Conservation (phyloP, 139 green algal genomes). For the Nannochloris sp. region DNA sequence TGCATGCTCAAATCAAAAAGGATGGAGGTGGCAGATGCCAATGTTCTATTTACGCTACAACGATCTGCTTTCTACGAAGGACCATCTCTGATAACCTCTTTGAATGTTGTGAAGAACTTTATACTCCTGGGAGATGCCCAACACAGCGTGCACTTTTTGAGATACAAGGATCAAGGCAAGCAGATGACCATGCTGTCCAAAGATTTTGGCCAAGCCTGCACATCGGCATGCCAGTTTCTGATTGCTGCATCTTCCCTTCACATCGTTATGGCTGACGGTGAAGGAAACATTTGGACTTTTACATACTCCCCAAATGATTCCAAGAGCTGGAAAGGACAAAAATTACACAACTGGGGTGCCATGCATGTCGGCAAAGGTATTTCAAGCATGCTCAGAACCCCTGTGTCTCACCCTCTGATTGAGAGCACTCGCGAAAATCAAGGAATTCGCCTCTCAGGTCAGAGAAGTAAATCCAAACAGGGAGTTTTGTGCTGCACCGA, state of each 20-base stretch:
- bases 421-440: no score
- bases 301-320: constrained; percentile 36
- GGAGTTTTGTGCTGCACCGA: constrained; percentile 13
- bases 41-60: neutral
- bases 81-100: constrained; percentile 46
- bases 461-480: constrained; percentile 10
- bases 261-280: constrained; percentile 44
- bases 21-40: neutral
- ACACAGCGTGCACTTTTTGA: constrained; percentile 65
- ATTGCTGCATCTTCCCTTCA: constrained; percentile 53
- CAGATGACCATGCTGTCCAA: constrained; percentile 46
- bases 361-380: constrained; percentile 21
- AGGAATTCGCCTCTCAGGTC: no score
- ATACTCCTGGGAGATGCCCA: constrained; percentile 64
- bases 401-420: no score
- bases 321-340: constrained; percentile 42
- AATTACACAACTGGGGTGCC: constrained; percentile 36
- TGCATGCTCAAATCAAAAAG: constrained; percentile 26
- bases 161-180: constrained; percentile 49
- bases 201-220: constrained; percentile 60
- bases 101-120: constrained; percentile 79
- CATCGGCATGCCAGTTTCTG: constrained; percentile 55
- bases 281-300: constrained; percentile 32
- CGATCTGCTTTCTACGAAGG: constrained; percentile 70
- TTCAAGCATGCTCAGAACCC: constrained; percentile 19